Conservation (phyloP, 371 early-diverging fungal species). For the Mucor sp. region DNA sequence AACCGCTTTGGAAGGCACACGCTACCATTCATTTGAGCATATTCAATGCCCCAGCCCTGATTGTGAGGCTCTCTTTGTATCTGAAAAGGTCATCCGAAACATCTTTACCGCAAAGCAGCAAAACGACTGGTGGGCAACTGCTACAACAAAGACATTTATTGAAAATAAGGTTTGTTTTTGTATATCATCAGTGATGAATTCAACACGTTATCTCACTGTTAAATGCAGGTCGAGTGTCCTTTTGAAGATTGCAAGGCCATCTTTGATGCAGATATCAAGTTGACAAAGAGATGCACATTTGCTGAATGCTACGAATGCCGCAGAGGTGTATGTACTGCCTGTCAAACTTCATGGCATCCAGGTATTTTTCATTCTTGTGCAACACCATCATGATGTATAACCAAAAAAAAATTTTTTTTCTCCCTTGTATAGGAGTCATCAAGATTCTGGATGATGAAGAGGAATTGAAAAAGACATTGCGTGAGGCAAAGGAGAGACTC, state of each 20-base stretch:
- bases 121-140: conserved; percentile 16
- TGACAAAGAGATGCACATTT: conserved; percentile 13
- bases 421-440: conserved; percentile 1
- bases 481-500: neutral
- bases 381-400: neutral
- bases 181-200: neutral
- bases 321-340: conserved; percentile 22
- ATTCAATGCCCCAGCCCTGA: conserved; percentile 10
- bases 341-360: conserved; percentile 25
- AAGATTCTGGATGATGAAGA: conserved; percentile 12
- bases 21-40: neutral
- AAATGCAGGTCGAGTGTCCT: conserved; percentile 17
- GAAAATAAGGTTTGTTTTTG: conserved; percentile 11
- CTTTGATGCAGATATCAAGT: conserved; percentile 11
- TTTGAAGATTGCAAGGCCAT: conserved; percentile 7
- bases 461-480: neutral
- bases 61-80: conserved; percentile 3
- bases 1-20: neutral
- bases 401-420: neutral
- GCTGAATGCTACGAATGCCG: conserved; percentile 25
- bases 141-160: conserved; percentile 5
- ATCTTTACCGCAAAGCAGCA: neutral
- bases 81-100: neutral
- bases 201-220: neutral
- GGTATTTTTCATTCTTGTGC: conserved; percentile 13